A percentile compares a stretch with the other conserved stretches of the same genome.
phyloP scores from a whole-genome alignment of 2,329 filamentous ascomycete species.

The Cladophialophora chaetospira region DNA sequence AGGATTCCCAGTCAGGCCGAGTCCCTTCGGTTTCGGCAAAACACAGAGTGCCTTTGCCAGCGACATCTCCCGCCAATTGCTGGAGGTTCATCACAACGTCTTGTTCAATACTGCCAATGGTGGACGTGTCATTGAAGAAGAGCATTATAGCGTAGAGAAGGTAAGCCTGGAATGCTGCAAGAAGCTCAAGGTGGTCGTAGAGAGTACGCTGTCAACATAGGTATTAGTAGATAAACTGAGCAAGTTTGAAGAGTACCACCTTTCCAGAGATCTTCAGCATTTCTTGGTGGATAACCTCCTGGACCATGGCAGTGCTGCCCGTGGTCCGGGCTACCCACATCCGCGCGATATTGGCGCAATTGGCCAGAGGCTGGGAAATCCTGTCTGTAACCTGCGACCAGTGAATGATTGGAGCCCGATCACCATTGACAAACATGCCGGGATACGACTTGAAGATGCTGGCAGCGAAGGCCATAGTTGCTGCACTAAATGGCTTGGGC shows the following conservation, averaged over 20 bases:
- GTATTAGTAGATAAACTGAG: not conserved
- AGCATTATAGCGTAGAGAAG: conserved; percentile 55
- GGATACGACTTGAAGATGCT: conserved; percentile 51
- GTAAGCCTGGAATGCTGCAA: conserved; percentile 56
- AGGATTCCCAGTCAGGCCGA: conserved; percentile 55
- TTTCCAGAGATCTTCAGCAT: conserved; percentile 44
- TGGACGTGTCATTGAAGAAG: conserved; percentile 46
- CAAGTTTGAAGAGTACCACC: conserved; percentile 3
- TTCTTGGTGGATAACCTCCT: conserved; percentile 44
- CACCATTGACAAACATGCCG: conserved; percentile 41
- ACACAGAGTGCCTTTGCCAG: conserved; percentile 49
- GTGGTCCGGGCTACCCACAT: conserved; percentile 43
- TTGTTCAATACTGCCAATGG: conserved; percentile 40
- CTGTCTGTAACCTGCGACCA: conserved; percentile 38
- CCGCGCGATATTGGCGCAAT: conserved; percentile 47
- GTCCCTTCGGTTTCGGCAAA: conserved; percentile 42
- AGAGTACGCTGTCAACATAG: conserved; percentile 23
- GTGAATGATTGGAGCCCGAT: conserved; percentile 51
- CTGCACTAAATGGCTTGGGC: conserved; percentile 46
- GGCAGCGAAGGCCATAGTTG: conserved; percentile 45
- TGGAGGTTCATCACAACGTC: conserved; percentile 54
- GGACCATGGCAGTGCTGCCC: conserved; percentile 38
- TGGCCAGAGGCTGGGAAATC: conserved; percentile 41
- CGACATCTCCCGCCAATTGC: conserved; percentile 49
- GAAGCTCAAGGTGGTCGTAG: conserved; percentile 37